These are phyloP conservation scores for Podila clonocystis DNA, from an alignment of 192 early-diverging fungal genomes.

Conservation along the genomic window DNA sequence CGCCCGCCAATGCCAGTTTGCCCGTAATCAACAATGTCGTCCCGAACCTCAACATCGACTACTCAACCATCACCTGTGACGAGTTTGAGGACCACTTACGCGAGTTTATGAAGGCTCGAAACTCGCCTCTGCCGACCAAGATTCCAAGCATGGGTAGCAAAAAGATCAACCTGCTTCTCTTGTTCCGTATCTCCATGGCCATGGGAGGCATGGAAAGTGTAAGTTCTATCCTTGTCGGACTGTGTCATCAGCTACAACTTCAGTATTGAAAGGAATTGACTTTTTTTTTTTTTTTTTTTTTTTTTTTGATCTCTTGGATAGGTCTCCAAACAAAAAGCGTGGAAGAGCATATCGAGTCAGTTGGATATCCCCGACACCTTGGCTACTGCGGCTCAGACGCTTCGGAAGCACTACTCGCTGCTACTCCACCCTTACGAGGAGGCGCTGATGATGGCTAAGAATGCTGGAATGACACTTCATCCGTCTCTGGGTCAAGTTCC, in stretches of 20 bases:
- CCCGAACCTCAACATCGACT: slow-evolving; percentile 47
- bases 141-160: slow-evolving; percentile 52
- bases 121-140: slow-evolving; percentile 42
- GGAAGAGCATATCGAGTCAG: slow-evolving; percentile 49
- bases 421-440: slow-evolving; percentile 50
- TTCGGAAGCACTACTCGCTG: slow-evolving; percentile 44
- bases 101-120: slow-evolving; percentile 41
- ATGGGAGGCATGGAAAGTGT: slow-evolving; percentile 54
- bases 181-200: slow-evolving; percentile 44
- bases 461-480: slow-evolving; percentile 32
- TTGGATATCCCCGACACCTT: slow-evolving; percentile 48
- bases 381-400: slow-evolving; percentile 47
- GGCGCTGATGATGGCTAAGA: slow-evolving; percentile 32
- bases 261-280: too few species aligned
- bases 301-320: background rate
- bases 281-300: background rate
- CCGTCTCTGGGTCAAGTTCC: slow-evolving; percentile 35
- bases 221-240: background rate
- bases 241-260: background rate
- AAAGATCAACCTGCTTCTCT: slow-evolving; percentile 42
- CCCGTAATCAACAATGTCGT: slow-evolving; percentile 39
- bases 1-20: slow-evolving; percentile 40
- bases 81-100: slow-evolving; percentile 49
- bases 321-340: slow-evolving; percentile 51
- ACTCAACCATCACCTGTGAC: slow-evolving; percentile 30